A percentile compares a stretch with the other conserved stretches of the same genome.
Evolutionary conservation across 441 rosid species (phyloP).

Genomic region (Francoa sonchifolia): DNA sequence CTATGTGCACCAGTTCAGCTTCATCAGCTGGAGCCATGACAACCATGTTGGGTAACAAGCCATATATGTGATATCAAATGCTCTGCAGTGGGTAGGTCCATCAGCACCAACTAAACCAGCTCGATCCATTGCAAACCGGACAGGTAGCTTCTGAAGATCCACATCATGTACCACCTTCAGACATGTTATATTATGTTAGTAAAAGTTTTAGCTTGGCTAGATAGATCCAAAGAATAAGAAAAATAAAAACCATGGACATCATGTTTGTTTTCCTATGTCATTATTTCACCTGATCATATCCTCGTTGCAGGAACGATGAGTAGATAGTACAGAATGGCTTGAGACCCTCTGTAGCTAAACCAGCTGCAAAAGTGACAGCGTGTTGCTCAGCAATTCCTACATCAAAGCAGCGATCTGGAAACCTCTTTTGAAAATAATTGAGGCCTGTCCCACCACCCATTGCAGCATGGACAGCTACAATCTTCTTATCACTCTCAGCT

Average conservation of each 20-base stretch:
- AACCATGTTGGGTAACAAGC: constrained; percentile 70
- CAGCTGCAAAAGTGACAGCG: constrained; percentile 70
- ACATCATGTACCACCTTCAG: constrained; percentile 64
- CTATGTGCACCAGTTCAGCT: constrained; percentile 70
- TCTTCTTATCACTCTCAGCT: constrained; percentile 50
- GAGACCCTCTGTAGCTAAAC: constrained; percentile 64
- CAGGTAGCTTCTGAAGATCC: constrained; percentile 64
- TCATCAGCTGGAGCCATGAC: constrained; percentile 80
- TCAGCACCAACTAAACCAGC: constrained; percentile 75
- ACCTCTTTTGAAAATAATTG: constrained; percentile 52
- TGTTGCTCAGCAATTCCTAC: constrained; percentile 79
- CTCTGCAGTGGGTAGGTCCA: constrained; percentile 73
- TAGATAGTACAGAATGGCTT: constrained; percentile 74
- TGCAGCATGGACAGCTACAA: constrained; percentile 67
- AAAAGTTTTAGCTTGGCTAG: no score
- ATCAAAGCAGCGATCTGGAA: constrained; percentile 72
- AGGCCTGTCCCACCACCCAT: constrained; percentile 83
- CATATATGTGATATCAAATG: constrained; percentile 62
- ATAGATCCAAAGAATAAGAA: no score
- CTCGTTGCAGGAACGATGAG: constrained; percentile 65
- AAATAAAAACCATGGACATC: background rate
- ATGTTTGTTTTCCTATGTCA: background rate
- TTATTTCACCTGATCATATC: constrained; percentile 53
- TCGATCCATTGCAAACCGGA: constrained; percentile 57
- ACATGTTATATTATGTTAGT: constrained; percentile 3